These are phyloP conservation scores for Flaveria linearis DNA, from an alignment of 129 eudicot species.

Conservation along the genomic window DNA sequence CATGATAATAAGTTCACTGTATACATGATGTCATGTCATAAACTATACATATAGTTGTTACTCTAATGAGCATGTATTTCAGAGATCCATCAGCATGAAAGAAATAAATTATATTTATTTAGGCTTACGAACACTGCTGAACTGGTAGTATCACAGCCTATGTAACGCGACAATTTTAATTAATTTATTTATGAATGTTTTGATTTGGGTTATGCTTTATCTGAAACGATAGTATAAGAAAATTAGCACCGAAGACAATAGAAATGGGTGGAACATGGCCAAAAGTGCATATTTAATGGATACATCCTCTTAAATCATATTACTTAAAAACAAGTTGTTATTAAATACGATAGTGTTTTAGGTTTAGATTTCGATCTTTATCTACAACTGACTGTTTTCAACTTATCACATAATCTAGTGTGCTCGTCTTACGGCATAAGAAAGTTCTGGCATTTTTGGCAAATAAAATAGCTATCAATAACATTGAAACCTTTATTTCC, in stretches of 20 bases:
- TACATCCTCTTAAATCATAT: not conserved
- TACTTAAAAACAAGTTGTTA: too few relatives aligned
- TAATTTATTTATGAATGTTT: too few relatives aligned
- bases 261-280: not conserved
- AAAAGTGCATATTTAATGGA: not conserved
- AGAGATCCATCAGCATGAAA: not conserved
- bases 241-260: not conserved
- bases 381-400: too few relatives aligned
- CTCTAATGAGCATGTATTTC: too few relatives aligned
- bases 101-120: too few relatives aligned
- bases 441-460: not conserved
- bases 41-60: not conserved
- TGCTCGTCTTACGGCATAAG: not conserved
- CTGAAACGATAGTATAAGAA: too few relatives aligned
- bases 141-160: too few relatives aligned
- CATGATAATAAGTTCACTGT: not conserved
- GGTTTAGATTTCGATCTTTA: not conserved
- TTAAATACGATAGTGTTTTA: not conserved
- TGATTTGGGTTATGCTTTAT: not conserved
- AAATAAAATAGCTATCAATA: conserved; percentile 10
- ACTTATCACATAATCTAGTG: too few relatives aligned
- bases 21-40: not conserved
- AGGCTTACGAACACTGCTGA: too few relatives aligned
- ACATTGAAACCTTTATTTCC: conserved; percentile 16
- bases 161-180: too few relatives aligned